Percentiles rank a stretch among this genome's conserved stretches.
phyloP scores from a whole-genome alignment of 2,329 filamentous ascomycete genomes.

The Ciborinia camelliae region DNA sequence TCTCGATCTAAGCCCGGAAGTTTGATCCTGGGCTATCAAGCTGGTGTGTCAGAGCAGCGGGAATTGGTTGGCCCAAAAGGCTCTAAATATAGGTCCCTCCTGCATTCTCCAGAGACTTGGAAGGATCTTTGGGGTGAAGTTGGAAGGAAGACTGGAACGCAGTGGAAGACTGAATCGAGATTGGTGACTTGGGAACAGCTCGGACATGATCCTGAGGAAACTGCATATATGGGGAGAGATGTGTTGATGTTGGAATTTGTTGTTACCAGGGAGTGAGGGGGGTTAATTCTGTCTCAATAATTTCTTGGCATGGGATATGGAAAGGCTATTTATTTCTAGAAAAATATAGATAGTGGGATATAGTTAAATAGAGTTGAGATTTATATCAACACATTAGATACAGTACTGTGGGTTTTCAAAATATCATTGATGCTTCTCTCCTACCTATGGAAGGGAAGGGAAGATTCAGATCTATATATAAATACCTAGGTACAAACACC shows the following conservation, averaged over 20 bases:
- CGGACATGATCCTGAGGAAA: conserved; percentile 3
- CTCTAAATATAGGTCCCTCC: not conserved
- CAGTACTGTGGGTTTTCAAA: too few relatives aligned
- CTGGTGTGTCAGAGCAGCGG: not conserved
- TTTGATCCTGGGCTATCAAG: conserved; percentile 1
- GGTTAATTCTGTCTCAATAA: too few relatives aligned
- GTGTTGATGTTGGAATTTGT: conserved; percentile 7
- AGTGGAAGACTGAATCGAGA: not conserved
- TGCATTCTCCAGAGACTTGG: conserved; percentile 1
- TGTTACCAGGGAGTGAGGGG: conserved; percentile 2
- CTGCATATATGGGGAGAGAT: conserved; percentile 2
- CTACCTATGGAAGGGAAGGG: too few relatives aligned
- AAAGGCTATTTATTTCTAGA: too few relatives aligned
- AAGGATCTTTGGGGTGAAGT: not conserved
- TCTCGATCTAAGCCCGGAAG: not conserved
- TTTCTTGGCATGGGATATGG: too few relatives aligned
- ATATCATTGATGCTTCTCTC: too few relatives aligned
- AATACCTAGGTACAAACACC: too few relatives aligned
- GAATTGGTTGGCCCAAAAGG: not conserved
- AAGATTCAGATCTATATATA: too few relatives aligned
- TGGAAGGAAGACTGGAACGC: not conserved
- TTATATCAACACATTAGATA: too few relatives aligned
- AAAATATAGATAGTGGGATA: too few relatives aligned
- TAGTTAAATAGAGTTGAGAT: too few relatives aligned
- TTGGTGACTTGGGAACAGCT: conserved; percentile 6